Base-by-base conservation (phyloP, 495 filamentous ascomycete genomes). In the Neurospora tetraspora region DNA sequence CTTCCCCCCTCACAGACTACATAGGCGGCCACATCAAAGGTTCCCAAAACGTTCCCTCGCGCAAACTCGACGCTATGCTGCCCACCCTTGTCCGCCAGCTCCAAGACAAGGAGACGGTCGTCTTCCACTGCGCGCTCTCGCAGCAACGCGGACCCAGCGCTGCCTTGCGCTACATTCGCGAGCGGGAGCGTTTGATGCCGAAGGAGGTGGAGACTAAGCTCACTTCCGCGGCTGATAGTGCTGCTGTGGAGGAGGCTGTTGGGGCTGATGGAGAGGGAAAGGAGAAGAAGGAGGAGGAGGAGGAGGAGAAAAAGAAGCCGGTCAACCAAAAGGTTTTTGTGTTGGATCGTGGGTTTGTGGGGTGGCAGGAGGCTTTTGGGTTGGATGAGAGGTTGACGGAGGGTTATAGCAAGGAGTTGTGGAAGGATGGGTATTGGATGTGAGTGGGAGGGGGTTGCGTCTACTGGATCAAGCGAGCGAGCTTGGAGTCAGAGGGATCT, bases 111-210 rank as follows among this genome's bases (percentile, higher is more conserved):
- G 87, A 96, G 59, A 89, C 86, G 47, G 93, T 99, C 31, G 89
- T 99, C 20, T 99, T 99, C 80, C 96, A 99, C 82, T 99, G 96
- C 82, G 91, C 92, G n/a, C 83, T 98, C 39, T 93, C 91, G 75
- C 96, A 98, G 84, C 91, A 96, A 82, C 88, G 96, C 4, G 92
- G 92, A 0, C 92, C 92, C 2, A 81, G 81, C 37, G 92, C 92
- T 43, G 93, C 92, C 12, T 76, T 92, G 72, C 76, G 82, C 77
- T 95, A 95, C 77, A 74, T 93, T 73, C 82, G 90, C 31, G 91
- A 91, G 81, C 84, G 88, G 70, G 85, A 89, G 71, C 79, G 85
- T 73, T 71, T 87, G 73, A 77, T 85, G 3, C 27, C 77, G 14
- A 27, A 27, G 27, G 43, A 74, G 43, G 75, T 70, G 14, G 70